A percentile compares a stretch with the other conserved stretches of the same genome.
These are phyloP conservation scores for Boletellus sp. DNA, from an alignment of 1,284 basidiomycete genomes.

Conservation along the genomic window DNA sequence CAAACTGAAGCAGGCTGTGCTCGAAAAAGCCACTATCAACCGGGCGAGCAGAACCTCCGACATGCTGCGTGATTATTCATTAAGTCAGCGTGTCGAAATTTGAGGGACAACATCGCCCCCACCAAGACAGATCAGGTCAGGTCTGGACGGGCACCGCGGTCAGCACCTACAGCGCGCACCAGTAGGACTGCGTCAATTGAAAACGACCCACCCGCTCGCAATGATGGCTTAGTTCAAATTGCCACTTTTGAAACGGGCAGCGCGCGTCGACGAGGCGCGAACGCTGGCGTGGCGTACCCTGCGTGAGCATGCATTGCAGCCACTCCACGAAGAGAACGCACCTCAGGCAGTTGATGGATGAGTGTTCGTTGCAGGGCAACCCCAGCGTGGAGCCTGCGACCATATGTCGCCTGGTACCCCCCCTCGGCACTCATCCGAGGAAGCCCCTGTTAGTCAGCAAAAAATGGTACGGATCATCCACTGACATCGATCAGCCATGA, in stretches of 20 bases:
- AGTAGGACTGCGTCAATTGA: background rate
- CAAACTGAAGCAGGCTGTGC: slow-evolving; percentile 66
- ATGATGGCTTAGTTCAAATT: slow-evolving; percentile 53
- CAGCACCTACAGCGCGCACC: slow-evolving; percentile 20
- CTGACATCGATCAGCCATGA: background rate
- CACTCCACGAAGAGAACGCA: slow-evolving; percentile 25
- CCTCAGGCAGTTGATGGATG: slow-evolving; percentile 24
- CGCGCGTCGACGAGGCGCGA: background rate
- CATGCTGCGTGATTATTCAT: background rate
- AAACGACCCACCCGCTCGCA: background rate
- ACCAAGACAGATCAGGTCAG: slow-evolving; percentile 1
- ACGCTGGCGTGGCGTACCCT: slow-evolving; percentile 1
- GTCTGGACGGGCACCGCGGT: slow-evolving; percentile 4
- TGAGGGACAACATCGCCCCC: slow-evolving; percentile 54
- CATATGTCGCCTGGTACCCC: too few species aligned
- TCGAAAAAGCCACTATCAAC: slow-evolving; percentile 45
- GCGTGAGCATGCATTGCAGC: slow-evolving; percentile 4
- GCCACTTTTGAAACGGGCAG: slow-evolving; percentile 29
- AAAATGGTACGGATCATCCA: too few species aligned
- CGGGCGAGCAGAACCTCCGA: slow-evolving; percentile 4
- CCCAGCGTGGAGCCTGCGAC: background rate
- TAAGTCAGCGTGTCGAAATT: slow-evolving; percentile 73
- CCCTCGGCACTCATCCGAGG: too few species aligned
- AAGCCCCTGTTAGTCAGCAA: slow-evolving; percentile 10
- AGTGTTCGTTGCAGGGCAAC: background rate